Conservation (phyloP, 257 asterid genomes). For the Petunia axillaris region DNA sequence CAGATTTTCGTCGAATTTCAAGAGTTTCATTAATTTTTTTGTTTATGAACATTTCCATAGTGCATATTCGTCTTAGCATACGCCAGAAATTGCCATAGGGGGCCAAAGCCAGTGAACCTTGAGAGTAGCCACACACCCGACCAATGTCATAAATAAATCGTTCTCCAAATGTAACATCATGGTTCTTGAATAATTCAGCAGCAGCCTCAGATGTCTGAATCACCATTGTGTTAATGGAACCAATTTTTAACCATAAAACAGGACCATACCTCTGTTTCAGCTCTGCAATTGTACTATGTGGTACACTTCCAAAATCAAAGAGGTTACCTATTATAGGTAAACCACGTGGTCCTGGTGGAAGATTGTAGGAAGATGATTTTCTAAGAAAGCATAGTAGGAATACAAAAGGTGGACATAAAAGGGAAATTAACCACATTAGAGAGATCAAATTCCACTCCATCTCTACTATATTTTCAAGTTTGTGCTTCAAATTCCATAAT, state of each 20-base stretch:
- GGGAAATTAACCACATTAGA: too few species aligned
- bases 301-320: constrained; percentile 46
- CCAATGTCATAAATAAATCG: constrained; percentile 52
- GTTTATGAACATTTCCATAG: constrained; percentile 49
- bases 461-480: too few species aligned
- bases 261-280: constrained; percentile 44
- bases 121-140: constrained; percentile 38
- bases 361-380: not conserved
- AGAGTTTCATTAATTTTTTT: constrained; percentile 47
- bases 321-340: constrained; percentile 58
- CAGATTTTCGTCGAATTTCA: constrained; percentile 44
- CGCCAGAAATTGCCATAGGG: constrained; percentile 73
- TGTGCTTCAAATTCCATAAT: too few species aligned
- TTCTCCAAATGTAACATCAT: constrained; percentile 51
- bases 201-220: constrained; percentile 44
- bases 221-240: constrained; percentile 49
- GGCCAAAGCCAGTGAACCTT: constrained; percentile 54
- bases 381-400: too few species aligned
- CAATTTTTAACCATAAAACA: constrained; percentile 54
- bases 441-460: too few species aligned
- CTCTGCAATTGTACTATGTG: constrained; percentile 42
- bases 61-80: constrained; percentile 53
- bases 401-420: too few species aligned
- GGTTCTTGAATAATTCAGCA: constrained; percentile 52
- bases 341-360: constrained; percentile 59